Evolutionary conservation across 2,329 filamentous ascomycete species (phyloP).

Genomic region (Arthrobotrys sinensis): DNA sequence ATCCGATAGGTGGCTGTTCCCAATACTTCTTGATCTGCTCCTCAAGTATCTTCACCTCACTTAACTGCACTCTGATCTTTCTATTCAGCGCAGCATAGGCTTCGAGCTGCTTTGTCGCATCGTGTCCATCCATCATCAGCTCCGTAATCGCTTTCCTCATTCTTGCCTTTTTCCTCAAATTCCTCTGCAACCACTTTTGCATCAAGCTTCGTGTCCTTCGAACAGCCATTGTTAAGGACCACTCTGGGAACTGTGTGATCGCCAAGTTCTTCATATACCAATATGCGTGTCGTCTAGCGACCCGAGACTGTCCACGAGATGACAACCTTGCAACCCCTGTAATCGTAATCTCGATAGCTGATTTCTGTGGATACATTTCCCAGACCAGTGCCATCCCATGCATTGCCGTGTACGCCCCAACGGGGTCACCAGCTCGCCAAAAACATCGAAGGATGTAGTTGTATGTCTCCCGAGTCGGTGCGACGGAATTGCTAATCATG

Average conservation of each 20-base stretch:
- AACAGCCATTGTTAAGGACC: not conserved
- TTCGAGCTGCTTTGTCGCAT: conserved; percentile 20
- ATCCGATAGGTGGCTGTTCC: conserved; percentile 32
- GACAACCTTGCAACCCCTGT: conserved; percentile 36
- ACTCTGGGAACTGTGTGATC: conserved; percentile 18
- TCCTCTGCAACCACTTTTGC: conserved; percentile 27
- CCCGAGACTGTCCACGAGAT: not conserved
- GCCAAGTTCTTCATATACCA: conserved; percentile 56
- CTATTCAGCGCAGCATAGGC: conserved; percentile 14
- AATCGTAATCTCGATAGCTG: conserved; percentile 41
- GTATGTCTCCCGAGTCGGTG: conserved; percentile 22
- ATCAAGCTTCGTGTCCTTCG: conserved; percentile 30
- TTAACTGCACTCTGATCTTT: conserved; percentile 15
- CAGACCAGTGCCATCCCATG: conserved; percentile 53
- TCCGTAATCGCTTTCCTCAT: conserved; percentile 16
- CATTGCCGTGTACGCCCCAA: conserved; percentile 56
- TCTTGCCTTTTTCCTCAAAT: conserved; percentile 11
- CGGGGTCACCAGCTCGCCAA: conserved; percentile 40
- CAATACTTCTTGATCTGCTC: conserved; percentile 41
- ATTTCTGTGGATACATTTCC: conserved; percentile 26
- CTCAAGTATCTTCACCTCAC: conserved; percentile 4
- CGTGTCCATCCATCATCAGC: conserved; percentile 5
- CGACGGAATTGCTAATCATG: conserved; percentile 29
- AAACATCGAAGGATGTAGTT: conserved; percentile 41
- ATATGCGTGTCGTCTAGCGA: conserved; percentile 38